Conservation (phyloP, 2,329 filamentous ascomycete species). For the Penicillium expansum region DNA sequence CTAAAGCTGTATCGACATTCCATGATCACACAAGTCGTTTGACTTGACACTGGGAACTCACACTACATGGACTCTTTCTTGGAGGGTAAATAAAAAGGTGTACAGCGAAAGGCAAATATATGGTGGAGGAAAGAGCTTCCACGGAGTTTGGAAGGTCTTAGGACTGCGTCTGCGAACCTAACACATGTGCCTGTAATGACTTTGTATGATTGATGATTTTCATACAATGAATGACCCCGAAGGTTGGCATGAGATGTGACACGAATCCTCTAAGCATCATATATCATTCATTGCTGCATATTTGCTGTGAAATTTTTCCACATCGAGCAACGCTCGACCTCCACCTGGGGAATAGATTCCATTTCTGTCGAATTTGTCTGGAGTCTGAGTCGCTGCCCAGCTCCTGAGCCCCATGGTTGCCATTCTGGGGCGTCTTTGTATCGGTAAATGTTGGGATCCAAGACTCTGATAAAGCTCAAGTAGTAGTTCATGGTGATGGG, state of each 20-base stretch:
- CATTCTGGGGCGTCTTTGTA: constrained; percentile 19
- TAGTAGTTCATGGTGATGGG: constrained; percentile 28
- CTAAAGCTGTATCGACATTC: not conserved
- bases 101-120: not conserved
- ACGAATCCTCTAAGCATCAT: not conserved
- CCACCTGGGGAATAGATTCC: constrained; percentile 16
- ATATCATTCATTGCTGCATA: constrained; percentile 18
- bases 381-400: constrained; percentile 17
- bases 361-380: constrained; percentile 23
- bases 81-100: not conserved
- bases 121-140: not conserved
- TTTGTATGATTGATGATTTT: not conserved
- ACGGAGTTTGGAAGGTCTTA: not conserved
- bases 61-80: not conserved
- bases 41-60: not conserved
- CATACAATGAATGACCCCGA: not conserved
- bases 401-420: constrained; percentile 16
- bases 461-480: constrained; percentile 23
- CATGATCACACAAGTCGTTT: not conserved
- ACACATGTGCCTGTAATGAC: not conserved
- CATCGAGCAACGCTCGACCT: constrained; percentile 18
- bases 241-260: not conserved
- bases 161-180: not conserved
- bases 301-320: constrained; percentile 14
- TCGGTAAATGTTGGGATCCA: constrained; percentile 22